Percentiles rank a stretch among this genome's conserved stretches.
These are phyloP conservation scores for Diplodia sapinea DNA, from an alignment of 2,329 filamentous ascomycete species.

Conservation along the genomic window DNA sequence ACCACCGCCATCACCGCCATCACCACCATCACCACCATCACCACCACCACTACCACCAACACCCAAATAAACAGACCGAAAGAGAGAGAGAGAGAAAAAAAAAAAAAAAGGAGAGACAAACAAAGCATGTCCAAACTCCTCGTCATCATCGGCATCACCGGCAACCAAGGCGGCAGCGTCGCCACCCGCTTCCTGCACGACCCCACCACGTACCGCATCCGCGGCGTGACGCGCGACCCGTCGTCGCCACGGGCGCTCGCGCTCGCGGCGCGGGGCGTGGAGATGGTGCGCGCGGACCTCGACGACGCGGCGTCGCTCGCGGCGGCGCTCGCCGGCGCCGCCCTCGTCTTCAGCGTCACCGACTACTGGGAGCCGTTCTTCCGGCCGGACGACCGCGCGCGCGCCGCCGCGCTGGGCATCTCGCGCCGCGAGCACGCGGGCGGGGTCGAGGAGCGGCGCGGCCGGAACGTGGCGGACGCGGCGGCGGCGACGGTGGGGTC, in stretches of 20 bases:
- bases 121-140: constrained; percentile 33
- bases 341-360: constrained; percentile 61
- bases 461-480: constrained; percentile 34
- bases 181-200: constrained; percentile 52
- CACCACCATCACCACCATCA: background rate
- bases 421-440: constrained; percentile 31
- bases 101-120: constrained; percentile 5
- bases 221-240: constrained; percentile 61
- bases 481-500: constrained; percentile 23
- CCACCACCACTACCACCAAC: background rate
- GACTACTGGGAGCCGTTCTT: constrained; percentile 47
- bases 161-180: constrained; percentile 58
- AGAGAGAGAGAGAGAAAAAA: too few relatives aligned
- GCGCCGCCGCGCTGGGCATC: background rate
- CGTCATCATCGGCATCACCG: constrained; percentile 43
- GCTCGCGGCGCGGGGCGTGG: constrained; percentile 55
- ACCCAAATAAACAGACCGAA: background rate
- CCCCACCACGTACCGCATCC: constrained; percentile 55
- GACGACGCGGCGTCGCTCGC: background rate
- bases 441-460: constrained; percentile 33
- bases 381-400: background rate
- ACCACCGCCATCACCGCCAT: background rate
- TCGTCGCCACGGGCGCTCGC: constrained; percentile 53
- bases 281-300: constrained; percentile 60
- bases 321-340: constrained; percentile 48